Base-by-base conservation (phyloP, 768 basidiomycete genomes). In the Xerocomellus intermedius region DNA sequence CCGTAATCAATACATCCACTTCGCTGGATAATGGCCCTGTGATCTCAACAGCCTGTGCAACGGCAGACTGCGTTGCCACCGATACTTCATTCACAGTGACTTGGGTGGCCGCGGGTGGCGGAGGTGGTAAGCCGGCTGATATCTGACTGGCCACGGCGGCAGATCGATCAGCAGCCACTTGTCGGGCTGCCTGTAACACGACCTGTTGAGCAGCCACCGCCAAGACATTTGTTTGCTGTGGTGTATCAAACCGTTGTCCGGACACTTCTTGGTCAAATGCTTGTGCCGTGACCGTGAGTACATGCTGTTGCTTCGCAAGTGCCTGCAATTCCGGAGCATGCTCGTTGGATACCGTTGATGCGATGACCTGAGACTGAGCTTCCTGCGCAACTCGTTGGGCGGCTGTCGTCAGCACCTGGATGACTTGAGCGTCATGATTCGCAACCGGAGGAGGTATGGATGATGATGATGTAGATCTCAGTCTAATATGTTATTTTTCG, bases 171-270 rank as follows among this genome's bases (percentile, higher is more conserved):
- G 80, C 78, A 21, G 77, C 81, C 19, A 82, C 81, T 51, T 82
- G 80, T 47, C 79, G 78, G 16, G 81, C 90, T 26, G 91, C 91
- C 64, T 89, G 84, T 33, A 90, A 77, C 43, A 93, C 91, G 52
- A 92, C 86, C 55, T 89, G 84, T 62, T 89, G 87, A 17, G 89
- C 90, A 5, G 89, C 90, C 13, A 82, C 84, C 6, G 87, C 88
- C 55, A 91, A 77, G 19, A 64, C 82, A 70, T 65, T 85, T 70
- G 72, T 72, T 49, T 81, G 79, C 37, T 77, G 63, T 48, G 77
- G 77, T 44, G 74, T 79, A n/a, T 74, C 75, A 36, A 65, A 72
- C n/a, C 70, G 64, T 42, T 81, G 78, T 33, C 82, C 84, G 22
- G 79, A 79, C 42, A 85, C 77, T 51, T 85, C 89, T 55, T 82